Base-by-base conservation (phyloP, 2,329 filamentous ascomycete genomes). In the Davidsoniella virescens region DNA sequence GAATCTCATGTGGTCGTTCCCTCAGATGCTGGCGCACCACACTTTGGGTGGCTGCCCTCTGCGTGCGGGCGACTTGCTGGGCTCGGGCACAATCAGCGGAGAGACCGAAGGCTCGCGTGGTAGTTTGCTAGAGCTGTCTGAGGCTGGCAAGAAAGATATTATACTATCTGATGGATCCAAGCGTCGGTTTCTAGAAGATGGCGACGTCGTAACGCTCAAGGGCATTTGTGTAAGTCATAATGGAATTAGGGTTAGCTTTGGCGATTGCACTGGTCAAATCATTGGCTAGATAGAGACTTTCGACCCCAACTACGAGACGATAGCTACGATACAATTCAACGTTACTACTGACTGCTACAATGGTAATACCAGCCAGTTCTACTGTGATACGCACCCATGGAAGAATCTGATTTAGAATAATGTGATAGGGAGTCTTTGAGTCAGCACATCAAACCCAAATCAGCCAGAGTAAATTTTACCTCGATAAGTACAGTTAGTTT, bases 1-100 rank as follows among this genome's bases (percentile, higher is more conserved):
- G 48, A 59, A 64, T 46, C 67, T 87, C 3, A 68, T 87, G 1
- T 88, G 76, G 69, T 85, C 81, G 0, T 87, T 85, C 64, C 72
- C 80, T 2, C 84, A 87, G 62, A 86, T 87, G 81, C 65, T 88
- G 38, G 73, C 83, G 1, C 83, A 87, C 62, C 83, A 87, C 61
- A 78, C 79, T 1, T 70, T 82, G 49, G 79, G 77, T 1, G 83
- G 83, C 5, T 87, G 83, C 63, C 75, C 76, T 1, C 71, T 87
- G 66, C 71, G 75, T 37, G 70, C 76, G 0, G 83, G 83, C 38
- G 83, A 88, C 59, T 63, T 87, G 41, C 64, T 87, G 4, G 83
- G 82, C 2, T 82, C 57, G 7, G 59, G 59, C 12, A 59, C 59
- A 18, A 59, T 60, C 44, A 71, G 68, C 57, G 69, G 70, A 3